These are phyloP conservation scores for Arabidopsis suecica DNA, from an alignment of 345 rosid genomes.

Conservation along the genomic window DNA sequence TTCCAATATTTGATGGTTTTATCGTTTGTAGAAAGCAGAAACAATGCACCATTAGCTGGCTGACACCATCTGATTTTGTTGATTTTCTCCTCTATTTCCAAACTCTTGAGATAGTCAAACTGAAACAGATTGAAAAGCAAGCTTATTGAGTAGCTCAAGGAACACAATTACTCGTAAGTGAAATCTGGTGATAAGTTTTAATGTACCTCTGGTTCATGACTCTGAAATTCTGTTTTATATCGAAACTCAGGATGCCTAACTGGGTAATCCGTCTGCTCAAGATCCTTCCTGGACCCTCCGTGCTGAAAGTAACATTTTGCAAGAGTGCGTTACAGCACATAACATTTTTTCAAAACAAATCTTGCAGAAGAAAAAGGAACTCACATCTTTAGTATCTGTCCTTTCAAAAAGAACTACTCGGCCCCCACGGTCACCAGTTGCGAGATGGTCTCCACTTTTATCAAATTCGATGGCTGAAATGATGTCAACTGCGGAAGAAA, in stretches of 20 bases:
- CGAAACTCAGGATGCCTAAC: conserved; percentile 97
- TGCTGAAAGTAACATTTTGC: conserved; percentile 54
- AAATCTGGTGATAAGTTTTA: conserved; percentile 9
- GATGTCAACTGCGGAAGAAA: conserved; percentile 81
- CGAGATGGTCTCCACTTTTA: conserved; percentile 95
- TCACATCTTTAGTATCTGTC: conserved; percentile 79
- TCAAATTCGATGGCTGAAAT: conserved; percentile 99
- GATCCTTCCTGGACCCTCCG: conserved; percentile 79
- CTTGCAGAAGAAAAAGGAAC: conserved; percentile 40
- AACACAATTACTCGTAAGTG: background rate
- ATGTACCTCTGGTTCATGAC: conserved; percentile 99
- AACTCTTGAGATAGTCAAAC: conserved; percentile 99
- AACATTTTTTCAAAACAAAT: background rate
- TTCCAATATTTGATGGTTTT: conserved; percentile 99
- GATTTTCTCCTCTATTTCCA: conserved; percentile 99
- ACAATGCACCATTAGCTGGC: conserved; percentile 84
- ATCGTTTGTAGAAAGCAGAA: conserved; percentile 97
- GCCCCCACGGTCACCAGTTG: conserved; percentile 99
- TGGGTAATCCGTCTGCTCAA: conserved; percentile 72
- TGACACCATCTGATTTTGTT: conserved; percentile 99
- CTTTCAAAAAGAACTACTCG: conserved; percentile 99
- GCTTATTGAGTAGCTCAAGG: conserved; percentile 18
- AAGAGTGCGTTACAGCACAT: conserved; percentile 21
- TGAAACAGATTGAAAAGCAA: conserved; percentile 45
- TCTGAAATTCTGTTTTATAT: conserved; percentile 98